Conservation (phyloP, 2,329 filamentous ascomycete species). For the Clonostachys rhizophaga region DNA sequence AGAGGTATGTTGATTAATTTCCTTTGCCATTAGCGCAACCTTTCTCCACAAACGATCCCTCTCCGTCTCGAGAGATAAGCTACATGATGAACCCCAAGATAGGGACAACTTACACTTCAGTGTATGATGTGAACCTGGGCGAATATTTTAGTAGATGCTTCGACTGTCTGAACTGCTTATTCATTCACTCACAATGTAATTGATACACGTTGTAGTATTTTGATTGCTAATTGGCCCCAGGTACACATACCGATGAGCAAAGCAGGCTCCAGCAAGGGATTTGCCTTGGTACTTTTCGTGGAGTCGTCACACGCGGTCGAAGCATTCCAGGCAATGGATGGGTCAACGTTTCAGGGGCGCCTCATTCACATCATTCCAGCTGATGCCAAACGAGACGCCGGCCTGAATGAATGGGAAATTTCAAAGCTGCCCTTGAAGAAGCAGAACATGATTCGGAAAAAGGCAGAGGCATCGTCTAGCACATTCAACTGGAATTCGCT, state of each 20-base stretch:
- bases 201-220: slow-evolving; percentile 4
- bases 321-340: slow-evolving; percentile 77
- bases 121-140: slow-evolving; percentile 90
- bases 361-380: slow-evolving; percentile 87
- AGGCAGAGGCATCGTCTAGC: slow-evolving; percentile 70
- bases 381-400: slow-evolving; percentile 73
- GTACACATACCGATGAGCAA: slow-evolving; percentile 79
- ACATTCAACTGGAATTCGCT: slow-evolving; percentile 98
- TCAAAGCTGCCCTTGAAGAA: slow-evolving; percentile 93
- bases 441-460: slow-evolving; percentile 85
- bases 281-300: slow-evolving; percentile 78
- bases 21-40: background rate
- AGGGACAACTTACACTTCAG: slow-evolving; percentile 98
- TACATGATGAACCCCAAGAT: slow-evolving; percentile 96
- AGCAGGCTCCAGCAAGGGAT: slow-evolving; percentile 77
- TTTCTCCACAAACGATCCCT: slow-evolving; percentile 8
- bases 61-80: background rate
- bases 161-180: slow-evolving; percentile 62
- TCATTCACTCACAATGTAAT: slow-evolving; percentile 11
- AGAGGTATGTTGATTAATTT: slow-evolving; percentile 65
- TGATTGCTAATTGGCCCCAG: slow-evolving; percentile 38
- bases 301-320: slow-evolving; percentile 68
- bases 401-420: slow-evolving; percentile 82
- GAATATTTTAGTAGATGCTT: slow-evolving; percentile 99
- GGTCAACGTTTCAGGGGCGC: slow-evolving; percentile 85